Evolutionary conservation across 2,329 filamentous ascomycete genomes (phyloP), one percentile per base, ranked within the genome.

Genomic region (Aspergillus flavus): DNA sequence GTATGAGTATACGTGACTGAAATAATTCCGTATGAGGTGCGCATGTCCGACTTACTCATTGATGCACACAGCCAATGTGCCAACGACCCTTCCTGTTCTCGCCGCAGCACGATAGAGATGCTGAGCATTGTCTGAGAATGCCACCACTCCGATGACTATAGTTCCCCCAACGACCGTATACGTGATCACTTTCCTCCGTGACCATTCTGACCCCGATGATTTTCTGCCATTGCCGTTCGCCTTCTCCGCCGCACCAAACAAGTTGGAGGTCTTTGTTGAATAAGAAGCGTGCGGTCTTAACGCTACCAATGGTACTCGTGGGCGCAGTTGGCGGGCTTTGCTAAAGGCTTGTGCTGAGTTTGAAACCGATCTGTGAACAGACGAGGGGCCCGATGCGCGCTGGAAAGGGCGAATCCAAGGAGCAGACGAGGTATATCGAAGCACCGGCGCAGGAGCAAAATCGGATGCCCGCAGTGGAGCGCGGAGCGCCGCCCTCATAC

Each of bases 41-140:
- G 23, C 14, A 10, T 26, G n/a, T 28, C n/a, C 57, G 32, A 81
- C 84, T 72, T 83, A 96, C 93, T 97, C 94, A 74, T 94, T 94
- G 68, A 98, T 95, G 80, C 91, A 94, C 62, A 96, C 82, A 16
- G 87, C 87, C 70, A 98, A 78, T 32, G 91, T 87, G 30, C 86
- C 83, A 12, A 89, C 88, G 26, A 98, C 94, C 66, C 94, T 86
- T 10, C 91, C 91, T 39, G 91, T 91, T 68, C 94, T 86, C 79
- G 93, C 89, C 2, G 86, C 86, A 12, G 92, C 91, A 58, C 89
- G 87, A 74, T 92, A 94, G 39, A 86, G 85, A 80, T 92, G 89
- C 76, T 90, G 91, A 68, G 93, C 88, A 68, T 96, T 89, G 57
- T 89, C 85, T 53, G 80, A 84, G 69, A 87, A 82, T 11, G 82